Conservation (phyloP, 164 flowering plant species). For the Aristolochia fimbriata region DNA sequence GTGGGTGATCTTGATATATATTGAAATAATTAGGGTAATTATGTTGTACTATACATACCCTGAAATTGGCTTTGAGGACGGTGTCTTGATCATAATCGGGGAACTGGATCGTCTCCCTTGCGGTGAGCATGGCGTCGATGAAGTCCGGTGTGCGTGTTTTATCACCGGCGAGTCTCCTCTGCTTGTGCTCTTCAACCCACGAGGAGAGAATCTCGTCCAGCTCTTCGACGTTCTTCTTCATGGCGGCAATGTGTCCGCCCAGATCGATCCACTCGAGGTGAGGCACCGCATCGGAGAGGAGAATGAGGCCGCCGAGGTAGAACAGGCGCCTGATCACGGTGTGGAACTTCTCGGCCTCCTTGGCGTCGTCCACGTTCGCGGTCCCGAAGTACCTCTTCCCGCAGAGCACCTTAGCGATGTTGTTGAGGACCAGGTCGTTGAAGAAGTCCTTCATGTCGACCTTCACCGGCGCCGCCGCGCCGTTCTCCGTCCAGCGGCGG, state of each 20-base stretch:
- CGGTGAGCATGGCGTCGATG: conserved; percentile 8
- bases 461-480: neutral
- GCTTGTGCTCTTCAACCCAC: conserved; percentile 7
- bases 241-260: neutral
- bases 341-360: neutral
- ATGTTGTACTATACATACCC: too few species aligned
- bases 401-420: neutral
- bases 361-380: neutral
- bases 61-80: conserved; percentile 4
- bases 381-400: neutral
- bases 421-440: neutral
- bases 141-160: neutral
- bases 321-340: neutral
- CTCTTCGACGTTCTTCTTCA: neutral
- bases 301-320: neutral
- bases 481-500: neutral
- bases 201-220: neutral
- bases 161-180: neutral
- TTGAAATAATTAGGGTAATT: too few species aligned
- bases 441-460: conserved; percentile 3
- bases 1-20: too few species aligned
- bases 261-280: conserved; percentile 3
- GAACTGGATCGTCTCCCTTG: neutral
- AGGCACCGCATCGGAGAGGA: conserved; percentile 1
- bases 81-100: conserved; percentile 2